Evolutionary conservation across 2,329 filamentous ascomycete species (phyloP).

Genomic region (Hypoxylon sp.): DNA sequence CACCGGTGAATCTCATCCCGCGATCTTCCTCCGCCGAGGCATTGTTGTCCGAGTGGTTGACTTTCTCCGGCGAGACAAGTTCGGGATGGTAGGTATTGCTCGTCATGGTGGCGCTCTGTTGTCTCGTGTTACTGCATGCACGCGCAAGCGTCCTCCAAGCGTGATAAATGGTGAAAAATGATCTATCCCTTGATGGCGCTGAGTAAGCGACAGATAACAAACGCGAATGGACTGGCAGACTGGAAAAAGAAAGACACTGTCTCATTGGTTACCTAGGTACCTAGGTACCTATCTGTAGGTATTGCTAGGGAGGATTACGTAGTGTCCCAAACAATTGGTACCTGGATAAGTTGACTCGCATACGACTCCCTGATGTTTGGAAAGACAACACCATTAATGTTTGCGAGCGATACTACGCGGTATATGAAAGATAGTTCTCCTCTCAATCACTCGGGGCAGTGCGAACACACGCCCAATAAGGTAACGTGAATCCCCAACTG

Average conservation of each 20-base stretch:
- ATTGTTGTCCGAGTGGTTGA: constrained; percentile 9
- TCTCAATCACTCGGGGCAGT: constrained; percentile 17
- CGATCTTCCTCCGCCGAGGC: constrained; percentile 15
- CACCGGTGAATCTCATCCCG: constrained; percentile 27
- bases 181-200: background rate
- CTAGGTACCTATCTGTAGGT: too few relatives aligned
- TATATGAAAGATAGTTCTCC: constrained; percentile 32
- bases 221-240: background rate
- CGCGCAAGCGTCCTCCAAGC: background rate
- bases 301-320: background rate
- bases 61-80: constrained; percentile 19
- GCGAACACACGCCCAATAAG: background rate
- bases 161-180: background rate
- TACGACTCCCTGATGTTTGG: background rate
- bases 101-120: constrained; percentile 6
- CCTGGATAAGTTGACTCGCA: background rate
- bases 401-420: constrained; percentile 8
- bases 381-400: constrained; percentile 5
- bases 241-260: constrained; percentile 2
- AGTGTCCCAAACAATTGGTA: constrained; percentile 1
- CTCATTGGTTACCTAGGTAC: background rate
- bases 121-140: background rate
- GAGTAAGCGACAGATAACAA: background rate
- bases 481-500: background rate
- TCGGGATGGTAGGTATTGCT: constrained; percentile 26